Base-by-base conservation (phyloP, 2,329 filamentous ascomycete genomes). In the Sodiomyces alkalinus region DNA sequence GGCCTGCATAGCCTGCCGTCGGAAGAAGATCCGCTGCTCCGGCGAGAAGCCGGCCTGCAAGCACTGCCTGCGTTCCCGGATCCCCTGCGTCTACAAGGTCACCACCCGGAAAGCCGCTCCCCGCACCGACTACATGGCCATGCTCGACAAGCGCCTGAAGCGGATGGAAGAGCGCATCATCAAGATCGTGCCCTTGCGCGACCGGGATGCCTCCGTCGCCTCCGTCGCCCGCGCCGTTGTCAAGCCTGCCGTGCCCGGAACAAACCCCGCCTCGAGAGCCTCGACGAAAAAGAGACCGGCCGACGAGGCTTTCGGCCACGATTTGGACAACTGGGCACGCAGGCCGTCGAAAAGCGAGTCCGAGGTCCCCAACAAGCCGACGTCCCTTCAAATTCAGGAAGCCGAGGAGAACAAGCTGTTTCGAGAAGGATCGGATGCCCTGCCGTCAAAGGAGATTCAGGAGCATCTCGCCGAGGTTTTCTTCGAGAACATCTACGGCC, bases 101-200 rank as follows among this genome's bases (percentile, higher is more conserved):
- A 96, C 86, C 0, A 85, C 86, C 4, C 69, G 90, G 34, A 96
- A 96, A 52, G 85, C 87, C 2, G 85, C 86, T 4, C 90, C 90
- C 3, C 69, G 90, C 29, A 96, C 90, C 12, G 90, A 96, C 53
- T 96, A 96, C 53, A 96, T 96, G 90, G 85, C 86, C 22, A 96
- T 96, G 85, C 59, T 96, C 42, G 90, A 96, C 55, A 94, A 93
- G 55, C 71, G 90, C 29, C 53, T 96, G 40, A 94, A 92, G 60
- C 68, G 87, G 32, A 96, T 96, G 90, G 90, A 98, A 53, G 87
- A 96, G 45, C 77, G 87, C 32, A 90, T 96, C 37, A 92, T 96
- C 56, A 93, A 93, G 51, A 78, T 87, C 33, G 79, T 96, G 17
- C 87, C 90, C 0, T 92, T 87, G 47, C 70, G 82, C 22, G 85